Conservation (phyloP, 805 yeast species). For the Candida sakaeoensis region DNA sequence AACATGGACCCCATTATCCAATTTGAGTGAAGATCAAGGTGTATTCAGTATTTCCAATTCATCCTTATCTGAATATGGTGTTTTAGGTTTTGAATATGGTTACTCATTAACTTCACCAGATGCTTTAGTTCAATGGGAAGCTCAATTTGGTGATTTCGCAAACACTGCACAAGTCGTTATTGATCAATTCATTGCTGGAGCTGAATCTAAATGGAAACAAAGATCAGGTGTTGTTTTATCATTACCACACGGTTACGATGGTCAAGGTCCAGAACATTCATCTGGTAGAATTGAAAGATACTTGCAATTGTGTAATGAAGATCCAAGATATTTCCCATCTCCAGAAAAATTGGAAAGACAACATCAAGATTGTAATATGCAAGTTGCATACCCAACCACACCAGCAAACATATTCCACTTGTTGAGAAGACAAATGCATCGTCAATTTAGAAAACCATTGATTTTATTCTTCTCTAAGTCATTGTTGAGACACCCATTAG, state of each 20-base stretch:
- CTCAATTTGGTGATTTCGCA: constrained; percentile 99
- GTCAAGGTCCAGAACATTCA: constrained; percentile 99
- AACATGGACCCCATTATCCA: constrained; percentile 80
- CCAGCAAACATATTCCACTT: constrained; percentile 96
- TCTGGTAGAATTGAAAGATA: constrained; percentile 97
- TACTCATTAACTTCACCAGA: constrained; percentile 97
- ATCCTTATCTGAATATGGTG: constrained; percentile 97
- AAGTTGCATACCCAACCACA: constrained; percentile 96
- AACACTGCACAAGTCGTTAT: constrained; percentile 97
- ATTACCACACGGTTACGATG: constrained; percentile 98
- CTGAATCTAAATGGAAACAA: constrained; percentile 98
- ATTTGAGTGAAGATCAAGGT: constrained; percentile 77
- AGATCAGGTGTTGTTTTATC: constrained; percentile 94
- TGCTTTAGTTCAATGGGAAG: constrained; percentile 97
- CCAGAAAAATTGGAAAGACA: constrained; percentile 88
- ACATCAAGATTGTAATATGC: constrained; percentile 98
- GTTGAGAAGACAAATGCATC: constrained; percentile 97
- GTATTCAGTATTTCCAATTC: constrained; percentile 89
- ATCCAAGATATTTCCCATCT: constrained; percentile 89
- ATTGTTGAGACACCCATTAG: constrained; percentile 94
- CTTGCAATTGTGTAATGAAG: constrained; percentile 93
- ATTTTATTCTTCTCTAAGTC: constrained; percentile 86
- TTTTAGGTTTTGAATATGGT: constrained; percentile 98
- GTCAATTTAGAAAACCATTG: constrained; percentile 96
- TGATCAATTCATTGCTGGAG: constrained; percentile 95